Evolutionary conservation across 2,329 filamentous ascomycete genomes (phyloP).

Genomic region (Botrytis pseudocinerea): DNA sequence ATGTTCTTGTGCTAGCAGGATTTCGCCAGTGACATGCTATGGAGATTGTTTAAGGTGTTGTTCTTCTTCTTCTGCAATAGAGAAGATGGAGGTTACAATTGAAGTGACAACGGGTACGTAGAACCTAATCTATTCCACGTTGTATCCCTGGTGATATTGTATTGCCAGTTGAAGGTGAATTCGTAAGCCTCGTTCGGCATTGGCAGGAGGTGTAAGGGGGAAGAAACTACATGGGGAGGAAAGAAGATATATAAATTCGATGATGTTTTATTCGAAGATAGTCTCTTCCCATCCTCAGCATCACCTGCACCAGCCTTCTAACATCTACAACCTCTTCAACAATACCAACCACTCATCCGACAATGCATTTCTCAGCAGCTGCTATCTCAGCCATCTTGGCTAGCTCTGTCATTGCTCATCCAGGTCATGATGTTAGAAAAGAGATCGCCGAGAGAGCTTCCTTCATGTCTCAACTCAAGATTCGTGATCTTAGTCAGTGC

Average conservation of each 20-base stretch:
- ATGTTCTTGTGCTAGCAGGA: background rate
- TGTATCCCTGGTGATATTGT: background rate
- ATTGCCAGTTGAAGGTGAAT: background rate
- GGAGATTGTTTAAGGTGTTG: background rate
- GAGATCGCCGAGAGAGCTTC: slow-evolving; percentile 43
- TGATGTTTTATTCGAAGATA: background rate
- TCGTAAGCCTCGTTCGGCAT: background rate
- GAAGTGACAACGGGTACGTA: background rate
- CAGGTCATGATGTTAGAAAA: slow-evolving; percentile 42
- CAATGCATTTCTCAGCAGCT: slow-evolving; percentile 1
- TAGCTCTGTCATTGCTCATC: slow-evolving; percentile 39
- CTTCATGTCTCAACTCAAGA: slow-evolving; percentile 41
- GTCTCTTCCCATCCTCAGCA: background rate
- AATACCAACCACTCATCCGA: background rate
- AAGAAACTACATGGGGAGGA: background rate
- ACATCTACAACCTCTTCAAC: background rate
- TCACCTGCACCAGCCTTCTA: background rate
- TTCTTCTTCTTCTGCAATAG: background rate
- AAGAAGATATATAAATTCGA: background rate
- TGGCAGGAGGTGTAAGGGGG: background rate
- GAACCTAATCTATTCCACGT: background rate
- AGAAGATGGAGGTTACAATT: background rate
- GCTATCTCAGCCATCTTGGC: slow-evolving; percentile 1
- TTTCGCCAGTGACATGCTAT: background rate
- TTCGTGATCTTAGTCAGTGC: slow-evolving; percentile 43